Percentiles rank a stretch among this genome's conserved stretches.
These are phyloP conservation scores for Exsudoporus floridanus DNA, from an alignment of 1,284 basidiomycete genomes.

Conservation along the genomic window DNA sequence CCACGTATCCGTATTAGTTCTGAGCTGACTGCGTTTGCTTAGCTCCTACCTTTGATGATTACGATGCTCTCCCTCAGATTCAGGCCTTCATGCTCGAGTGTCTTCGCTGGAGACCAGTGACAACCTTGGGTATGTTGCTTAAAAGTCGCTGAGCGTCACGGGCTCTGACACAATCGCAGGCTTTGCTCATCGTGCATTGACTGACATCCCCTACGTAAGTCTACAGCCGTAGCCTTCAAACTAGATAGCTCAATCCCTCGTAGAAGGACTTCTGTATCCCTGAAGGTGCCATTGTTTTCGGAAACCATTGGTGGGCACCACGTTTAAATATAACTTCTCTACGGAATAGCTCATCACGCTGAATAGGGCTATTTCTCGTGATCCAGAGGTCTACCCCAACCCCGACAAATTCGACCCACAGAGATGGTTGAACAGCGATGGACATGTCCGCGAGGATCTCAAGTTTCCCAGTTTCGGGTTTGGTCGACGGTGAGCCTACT, in stretches of 20 bases:
- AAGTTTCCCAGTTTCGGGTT: slow-evolving; percentile 35
- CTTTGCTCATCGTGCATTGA: slow-evolving; percentile 31
- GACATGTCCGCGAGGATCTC: slow-evolving; percentile 30
- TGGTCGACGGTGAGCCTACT: slow-evolving; percentile 29
- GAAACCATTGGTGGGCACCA: slow-evolving; percentile 33
- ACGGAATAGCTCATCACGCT: background rate
- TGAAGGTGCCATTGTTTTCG: slow-evolving; percentile 35
- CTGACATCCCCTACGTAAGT: slow-evolving; percentile 34
- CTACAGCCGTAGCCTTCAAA: background rate
- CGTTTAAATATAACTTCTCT: too few relatives aligned
- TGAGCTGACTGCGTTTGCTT: background rate
- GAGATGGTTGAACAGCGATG: slow-evolving; percentile 28
- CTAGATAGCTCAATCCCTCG: slow-evolving; percentile 3
- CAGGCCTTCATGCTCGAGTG: slow-evolving; percentile 46
- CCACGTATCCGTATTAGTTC: background rate
- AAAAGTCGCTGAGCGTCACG: background rate
- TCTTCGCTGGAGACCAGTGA: slow-evolving; percentile 47
- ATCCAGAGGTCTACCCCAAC: slow-evolving; percentile 28
- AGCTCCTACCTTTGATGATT: slow-evolving; percentile 45
- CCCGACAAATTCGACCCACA: slow-evolving; percentile 33
- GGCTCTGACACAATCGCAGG: slow-evolving; percentile 19
- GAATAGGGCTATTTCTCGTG: slow-evolving; percentile 35
- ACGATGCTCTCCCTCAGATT: slow-evolving; percentile 38
- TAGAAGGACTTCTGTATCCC: slow-evolving; percentile 33
- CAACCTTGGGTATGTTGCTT: slow-evolving; percentile 27